Percentiles rank a stretch among this genome's conserved stretches.
These are phyloP conservation scores for Casaregolazyma suthepensis DNA, from an alignment of 1,139 yeast species.

Conservation along the genomic window DNA sequence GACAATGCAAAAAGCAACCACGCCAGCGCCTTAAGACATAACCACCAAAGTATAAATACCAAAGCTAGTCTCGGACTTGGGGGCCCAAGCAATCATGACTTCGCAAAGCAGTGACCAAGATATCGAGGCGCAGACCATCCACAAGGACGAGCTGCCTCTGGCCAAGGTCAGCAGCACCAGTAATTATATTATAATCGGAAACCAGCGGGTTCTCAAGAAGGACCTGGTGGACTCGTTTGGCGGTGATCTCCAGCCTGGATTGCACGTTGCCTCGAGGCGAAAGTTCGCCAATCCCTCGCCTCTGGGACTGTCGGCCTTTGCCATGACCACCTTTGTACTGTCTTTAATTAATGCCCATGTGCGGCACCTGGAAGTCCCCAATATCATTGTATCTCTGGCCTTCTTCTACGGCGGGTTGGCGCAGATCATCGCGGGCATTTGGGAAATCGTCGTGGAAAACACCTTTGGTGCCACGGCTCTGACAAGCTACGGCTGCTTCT, in stretches of 20 bases:
- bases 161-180: background rate
- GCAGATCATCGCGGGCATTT: slow-evolving; percentile 70
- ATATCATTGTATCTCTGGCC: slow-evolving; percentile 66
- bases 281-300: slow-evolving; percentile 88
- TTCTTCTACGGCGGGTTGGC: slow-evolving; percentile 82
- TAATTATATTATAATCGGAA: slow-evolving; percentile 54
- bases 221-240: slow-evolving; percentile 66
- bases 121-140: background rate
- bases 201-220: slow-evolving; percentile 56
- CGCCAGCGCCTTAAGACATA: background rate
- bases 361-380: slow-evolving; percentile 48
- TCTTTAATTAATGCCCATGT: slow-evolving; percentile 60
- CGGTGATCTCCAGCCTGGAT: slow-evolving; percentile 63
- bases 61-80: background rate
- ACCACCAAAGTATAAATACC: background rate
- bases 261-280: slow-evolving; percentile 57
- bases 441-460: slow-evolving; percentile 65
- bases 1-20: background rate
- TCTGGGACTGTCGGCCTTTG: slow-evolving; percentile 76
- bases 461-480: slow-evolving; percentile 84
- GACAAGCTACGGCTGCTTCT: slow-evolving; percentile 73
- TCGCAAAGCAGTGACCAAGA: background rate
- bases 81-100: background rate
- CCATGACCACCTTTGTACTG: slow-evolving; percentile 76
- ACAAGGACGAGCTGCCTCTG: background rate